Evolutionary conservation across 371 early-diverging fungal species (phyloP), one percentile per base, ranked within the genome.

Genomic region (Mortierella sp.): DNA sequence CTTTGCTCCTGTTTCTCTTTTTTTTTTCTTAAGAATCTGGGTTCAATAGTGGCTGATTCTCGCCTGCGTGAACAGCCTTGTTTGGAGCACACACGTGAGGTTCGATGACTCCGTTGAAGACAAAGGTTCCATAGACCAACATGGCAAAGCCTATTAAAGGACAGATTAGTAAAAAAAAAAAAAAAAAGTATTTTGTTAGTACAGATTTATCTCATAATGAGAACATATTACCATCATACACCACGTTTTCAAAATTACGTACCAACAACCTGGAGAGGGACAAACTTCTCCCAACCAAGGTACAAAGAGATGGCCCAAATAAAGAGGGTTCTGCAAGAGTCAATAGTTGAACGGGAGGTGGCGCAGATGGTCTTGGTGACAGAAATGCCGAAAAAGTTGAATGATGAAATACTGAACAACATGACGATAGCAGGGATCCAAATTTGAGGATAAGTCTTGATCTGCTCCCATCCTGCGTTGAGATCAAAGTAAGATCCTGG

Each of bases 241-340:
- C 5, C 19, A 7, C 6, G 28, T 10, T 3, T 26, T 10, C 55
- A 47, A 40, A 9, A 40, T n/a, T n/a, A n/a, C 62, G 23, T 83
- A 65, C 91, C 92, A 74, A 92, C 42, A 32, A 97, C 96, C 83
- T 98, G 98, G 64, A 97, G 81, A 88, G 90, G 92, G 71, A 91
- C 89, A 82, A 98, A 98, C 1, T 84, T 83, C 83, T 98, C 98
- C 98, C 98, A 98, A 23, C 97, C 96, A 55, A 98, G 88, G 17
- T 86, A 90, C 56, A 97, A 76, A 22, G 93, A 93, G 49, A 94
- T 89, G 87, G 93, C 91, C 98, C 98, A 98, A 70, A 97, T 97
- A 77, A 97, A 96, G 45, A 97, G 83, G 6, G 97, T 98, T 66
- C 98, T 88, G 91, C 95, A 95, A 10, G 97, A 94, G 79, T 98